Percentiles rank a stretch among this genome's conserved stretches.
Evolutionary conservation across 75 land plant species (phyloP).

Genomic region (Isoetes taiwanensis): DNA sequence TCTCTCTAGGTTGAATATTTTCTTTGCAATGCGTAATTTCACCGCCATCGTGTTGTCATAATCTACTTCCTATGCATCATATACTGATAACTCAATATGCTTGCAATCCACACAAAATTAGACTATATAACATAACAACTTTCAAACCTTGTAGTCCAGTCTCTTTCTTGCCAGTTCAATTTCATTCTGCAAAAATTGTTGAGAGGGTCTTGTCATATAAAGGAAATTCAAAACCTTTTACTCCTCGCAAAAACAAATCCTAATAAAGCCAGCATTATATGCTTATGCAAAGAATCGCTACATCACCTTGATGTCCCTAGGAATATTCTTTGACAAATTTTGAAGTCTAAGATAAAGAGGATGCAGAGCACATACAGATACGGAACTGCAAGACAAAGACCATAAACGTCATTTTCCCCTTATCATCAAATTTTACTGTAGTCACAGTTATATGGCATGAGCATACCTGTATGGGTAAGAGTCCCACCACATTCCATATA

Average conservation of each 20-base stretch:
- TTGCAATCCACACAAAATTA: not conserved
- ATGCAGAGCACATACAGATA: conserved; percentile 94
- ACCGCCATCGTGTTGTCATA: conserved; percentile 81
- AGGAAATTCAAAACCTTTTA: not conserved
- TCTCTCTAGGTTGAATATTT: conserved; percentile 62
- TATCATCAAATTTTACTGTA: too few species aligned
- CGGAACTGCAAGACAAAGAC: conserved; percentile 52
- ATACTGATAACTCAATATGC: not conserved
- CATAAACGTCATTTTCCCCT: too few species aligned
- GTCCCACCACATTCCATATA: conserved; percentile 98
- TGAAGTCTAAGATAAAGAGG: conserved; percentile 83
- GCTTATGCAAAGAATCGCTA: not conserved
- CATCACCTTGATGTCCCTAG: conserved; percentile 68
- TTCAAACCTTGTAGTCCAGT: conserved; percentile 52
- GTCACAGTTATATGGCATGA: too few species aligned
- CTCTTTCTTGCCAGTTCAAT: conserved; percentile 39
- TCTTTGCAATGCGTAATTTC: conserved; percentile 78
- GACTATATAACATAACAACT: not conserved
- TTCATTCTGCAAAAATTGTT: conserved; percentile 42
- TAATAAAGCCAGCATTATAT: conserved; percentile 2
- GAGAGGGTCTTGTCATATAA: not conserved
- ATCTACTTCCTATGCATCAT: conserved; percentile 61
- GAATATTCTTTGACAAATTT: conserved; percentile 58
- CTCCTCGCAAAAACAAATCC: not conserved
- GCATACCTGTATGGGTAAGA: conserved; percentile 96